Evolutionary conservation across 148 eudicot species (phyloP), one percentile per base, ranked within the genome.

Genomic region (Mesembryanthemum crystallinum): DNA sequence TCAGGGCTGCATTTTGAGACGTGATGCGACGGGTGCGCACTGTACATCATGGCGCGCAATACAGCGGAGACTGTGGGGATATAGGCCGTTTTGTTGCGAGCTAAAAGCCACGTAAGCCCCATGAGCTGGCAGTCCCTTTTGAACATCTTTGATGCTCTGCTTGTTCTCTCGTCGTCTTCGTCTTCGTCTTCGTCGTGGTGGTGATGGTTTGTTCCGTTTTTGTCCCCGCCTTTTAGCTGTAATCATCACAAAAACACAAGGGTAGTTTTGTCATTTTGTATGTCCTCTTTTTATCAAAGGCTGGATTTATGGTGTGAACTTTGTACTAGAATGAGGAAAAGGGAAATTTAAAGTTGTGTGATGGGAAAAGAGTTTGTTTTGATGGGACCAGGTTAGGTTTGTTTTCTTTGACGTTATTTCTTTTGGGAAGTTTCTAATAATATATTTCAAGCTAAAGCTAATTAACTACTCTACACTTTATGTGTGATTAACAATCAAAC

Each of bases 41-140:
- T 92, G 89, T 94, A 94, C 91, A 94, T 85, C 67, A 94, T 79
- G 70, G 98, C 98, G 20, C 98, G 93, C 52, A 94, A 67, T 4
- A 90, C 98, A 6, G 98, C 98, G 0, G 98, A 94, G 2, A 94
- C 98, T 1, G 98, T 92, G 29, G 98, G 97, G 15, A 94, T 94
- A 85, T 88, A 92, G 0, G 89, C 88, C 68, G 98, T 90, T 78
- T 94, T 94, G 94, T 94, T 94, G 0, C 90, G 84, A 0, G 97
- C 96, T 4, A 94, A 81, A 7, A 94, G 87, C 98, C 98, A 94
- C 49, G 98, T 94, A 72, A 94, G 86, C 23, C 97, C 97, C 98
- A 94, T 94, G 24, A 94, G 84, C 80, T 90, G 91, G 82, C 97
- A 94, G 76, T 91, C 95, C 64, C 82, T 58, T 71, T 73, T 84